Evolutionary conservation across 108 stramenopile genomes (phyloP).

Genomic region (Conticribra weissflogii): DNA sequence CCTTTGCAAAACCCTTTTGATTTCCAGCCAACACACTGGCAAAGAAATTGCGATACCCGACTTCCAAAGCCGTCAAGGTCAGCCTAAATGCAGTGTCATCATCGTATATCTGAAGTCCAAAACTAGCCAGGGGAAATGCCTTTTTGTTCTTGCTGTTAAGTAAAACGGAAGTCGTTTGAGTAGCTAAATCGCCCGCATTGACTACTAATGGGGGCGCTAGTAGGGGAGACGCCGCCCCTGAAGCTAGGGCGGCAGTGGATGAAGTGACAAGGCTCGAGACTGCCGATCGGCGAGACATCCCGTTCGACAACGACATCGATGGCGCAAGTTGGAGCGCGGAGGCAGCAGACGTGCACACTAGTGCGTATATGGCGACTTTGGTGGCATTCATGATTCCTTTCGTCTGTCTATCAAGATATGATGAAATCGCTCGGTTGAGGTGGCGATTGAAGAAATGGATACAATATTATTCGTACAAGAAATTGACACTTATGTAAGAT

Average conservation of each 20-base stretch:
- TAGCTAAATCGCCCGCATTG: slow-evolving; percentile 6
- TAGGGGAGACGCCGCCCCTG: slow-evolving; percentile 1
- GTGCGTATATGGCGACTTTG: no score
- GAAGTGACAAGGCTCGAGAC: slow-evolving; percentile 29
- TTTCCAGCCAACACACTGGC: slow-evolving; percentile 78
- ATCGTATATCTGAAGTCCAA: slow-evolving; percentile 77
- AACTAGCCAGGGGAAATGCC: slow-evolving; percentile 69
- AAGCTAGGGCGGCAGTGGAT: slow-evolving; percentile 18
- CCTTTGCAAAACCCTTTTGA: slow-evolving; percentile 72
- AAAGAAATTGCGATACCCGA: slow-evolving; percentile 82
- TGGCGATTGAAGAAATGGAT: no score
- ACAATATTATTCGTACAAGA: no score
- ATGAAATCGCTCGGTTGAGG: no score
- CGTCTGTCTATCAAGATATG: no score
- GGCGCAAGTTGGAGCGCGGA: slow-evolving; percentile 28
- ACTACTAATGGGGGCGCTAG: background rate
- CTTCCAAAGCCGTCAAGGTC: slow-evolving; percentile 69
- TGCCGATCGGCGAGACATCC: slow-evolving; percentile 40
- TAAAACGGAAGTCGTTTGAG: slow-evolving; percentile 7
- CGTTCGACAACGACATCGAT: slow-evolving; percentile 7
- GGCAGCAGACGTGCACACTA: no score
- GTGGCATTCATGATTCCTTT: no score
- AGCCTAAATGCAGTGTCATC: slow-evolving; percentile 76
- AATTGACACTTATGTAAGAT: no score
- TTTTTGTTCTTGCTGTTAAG: slow-evolving; percentile 49